A percentile compares a stretch with the other conserved stretches of the same genome.
These are phyloP conservation scores for Mycena olivaceomarginata DNA, from an alignment of 768 basidiomycete species.

Conservation along the genomic window DNA sequence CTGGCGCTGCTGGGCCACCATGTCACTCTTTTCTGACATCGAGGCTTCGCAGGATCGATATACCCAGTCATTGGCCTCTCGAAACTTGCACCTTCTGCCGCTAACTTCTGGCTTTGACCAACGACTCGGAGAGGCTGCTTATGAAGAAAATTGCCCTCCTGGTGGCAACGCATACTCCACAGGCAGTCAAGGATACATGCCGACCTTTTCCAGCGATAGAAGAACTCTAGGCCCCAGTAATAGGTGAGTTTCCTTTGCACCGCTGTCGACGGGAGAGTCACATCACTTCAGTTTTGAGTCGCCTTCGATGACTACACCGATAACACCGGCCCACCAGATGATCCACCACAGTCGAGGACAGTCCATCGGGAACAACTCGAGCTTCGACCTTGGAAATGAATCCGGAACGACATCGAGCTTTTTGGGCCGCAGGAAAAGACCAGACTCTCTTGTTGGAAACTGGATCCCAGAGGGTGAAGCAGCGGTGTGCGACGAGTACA, in stretches of 20 bases:
- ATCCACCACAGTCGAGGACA: no score
- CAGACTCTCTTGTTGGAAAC: neutral
- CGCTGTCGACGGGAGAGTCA: no score
- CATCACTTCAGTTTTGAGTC: no score
- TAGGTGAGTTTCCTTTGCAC: neutral
- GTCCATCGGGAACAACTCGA: no score
- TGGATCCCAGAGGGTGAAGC: no score
- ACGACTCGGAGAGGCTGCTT: no score
- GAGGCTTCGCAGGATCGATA: neutral
- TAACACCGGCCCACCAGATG: no score
- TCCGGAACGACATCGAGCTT: neutral
- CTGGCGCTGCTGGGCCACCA: neutral
- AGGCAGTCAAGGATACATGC: neutral
- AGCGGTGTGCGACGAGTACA: no score
- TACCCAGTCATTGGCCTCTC: neutral
- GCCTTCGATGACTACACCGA: no score
- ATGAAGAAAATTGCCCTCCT: neutral
- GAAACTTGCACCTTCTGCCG: no score
- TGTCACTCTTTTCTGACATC: slow-evolving; percentile 1
- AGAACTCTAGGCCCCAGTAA: neutral
- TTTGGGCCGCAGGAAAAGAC: slow-evolving; percentile 2
- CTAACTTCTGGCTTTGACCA: neutral
- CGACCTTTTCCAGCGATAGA: neutral
- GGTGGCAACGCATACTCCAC: neutral
- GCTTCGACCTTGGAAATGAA: neutral